phyloP scores from a whole-genome alignment of 768 basidiomycete species.

The Psilocybe tampanensis region DNA sequence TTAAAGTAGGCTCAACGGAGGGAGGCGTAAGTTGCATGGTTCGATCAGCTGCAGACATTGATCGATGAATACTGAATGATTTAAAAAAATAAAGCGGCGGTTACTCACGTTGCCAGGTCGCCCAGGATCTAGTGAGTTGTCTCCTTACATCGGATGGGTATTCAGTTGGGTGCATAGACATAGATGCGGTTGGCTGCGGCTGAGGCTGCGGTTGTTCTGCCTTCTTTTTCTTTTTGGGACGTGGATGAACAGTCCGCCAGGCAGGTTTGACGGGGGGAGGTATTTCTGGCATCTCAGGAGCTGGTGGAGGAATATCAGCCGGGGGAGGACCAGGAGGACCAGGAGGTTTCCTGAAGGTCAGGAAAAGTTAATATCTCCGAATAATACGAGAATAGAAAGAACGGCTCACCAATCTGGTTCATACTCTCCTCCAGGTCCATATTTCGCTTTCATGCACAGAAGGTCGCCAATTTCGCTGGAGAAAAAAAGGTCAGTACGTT shows the following conservation, averaged over 20 bases:
- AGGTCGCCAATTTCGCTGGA: constrained; percentile 75
- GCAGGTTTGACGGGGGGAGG: constrained; percentile 50
- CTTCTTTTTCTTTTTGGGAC: constrained; percentile 49
- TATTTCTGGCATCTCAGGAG: constrained; percentile 41
- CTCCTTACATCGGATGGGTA: constrained; percentile 40
- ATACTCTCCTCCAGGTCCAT: constrained; percentile 85
- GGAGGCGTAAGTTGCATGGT: constrained; percentile 59
- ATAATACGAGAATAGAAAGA: not conserved
- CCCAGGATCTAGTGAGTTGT: constrained; percentile 53
- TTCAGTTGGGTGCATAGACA: constrained; percentile 26
- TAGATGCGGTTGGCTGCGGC: constrained; percentile 35
- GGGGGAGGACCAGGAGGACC: constrained; percentile 40
- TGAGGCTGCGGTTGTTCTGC: constrained; percentile 3
- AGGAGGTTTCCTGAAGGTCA: constrained; percentile 44
- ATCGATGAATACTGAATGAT: constrained; percentile 7
- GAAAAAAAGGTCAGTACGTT: not conserved
- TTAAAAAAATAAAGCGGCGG: not conserved
- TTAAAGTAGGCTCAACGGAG: constrained; percentile 56
- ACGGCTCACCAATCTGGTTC: constrained; percentile 71
- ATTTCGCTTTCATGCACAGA: constrained; percentile 70
- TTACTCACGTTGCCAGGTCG: constrained; percentile 67
- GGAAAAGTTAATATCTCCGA: not conserved
- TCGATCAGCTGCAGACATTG: constrained; percentile 55
- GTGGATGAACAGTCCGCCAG: constrained; percentile 58
- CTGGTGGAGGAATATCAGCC: constrained; percentile 41